phyloP scores from a whole-genome alignment of 2,329 filamentous ascomycete species.

The Pseudohalonectria lignicola region DNA sequence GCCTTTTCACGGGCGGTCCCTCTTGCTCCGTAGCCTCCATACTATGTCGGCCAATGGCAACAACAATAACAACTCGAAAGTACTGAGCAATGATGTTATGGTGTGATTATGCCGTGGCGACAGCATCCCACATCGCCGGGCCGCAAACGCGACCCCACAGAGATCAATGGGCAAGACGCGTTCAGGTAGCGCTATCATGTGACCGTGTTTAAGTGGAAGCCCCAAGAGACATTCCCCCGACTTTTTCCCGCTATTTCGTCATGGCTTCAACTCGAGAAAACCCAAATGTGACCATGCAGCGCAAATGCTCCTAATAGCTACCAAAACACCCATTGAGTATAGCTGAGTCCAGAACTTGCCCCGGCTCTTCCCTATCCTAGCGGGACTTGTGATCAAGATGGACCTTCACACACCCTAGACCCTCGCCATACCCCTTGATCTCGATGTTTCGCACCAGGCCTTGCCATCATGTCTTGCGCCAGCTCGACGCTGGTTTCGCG shows the following conservation, averaged over 20 bases:
- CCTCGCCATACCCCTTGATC: not conserved
- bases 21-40: conserved; percentile 27
- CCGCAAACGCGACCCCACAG: no score
- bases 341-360: no score
- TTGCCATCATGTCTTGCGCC: not conserved
- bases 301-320: no score
- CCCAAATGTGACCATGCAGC: no score
- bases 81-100: no score
- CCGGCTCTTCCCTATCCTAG: no score
- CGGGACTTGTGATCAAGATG: not conserved
- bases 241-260: conserved; percentile 1
- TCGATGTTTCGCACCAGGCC: not conserved
- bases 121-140: no score
- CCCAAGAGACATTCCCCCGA: not conserved
- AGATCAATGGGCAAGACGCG: conserved; percentile 18
- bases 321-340: no score
- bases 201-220: conserved; percentile 17
- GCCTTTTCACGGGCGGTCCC: conserved; percentile 22
- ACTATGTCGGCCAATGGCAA: no score
- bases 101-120: no score
- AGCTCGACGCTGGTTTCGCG: not conserved
- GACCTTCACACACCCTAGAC: not conserved
- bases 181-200: conserved; percentile 24
- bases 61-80: no score
- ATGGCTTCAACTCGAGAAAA: not conserved